Base-by-base conservation (phyloP, 2,329 filamentous ascomycete species). In the Fusarium concolor region DNA sequence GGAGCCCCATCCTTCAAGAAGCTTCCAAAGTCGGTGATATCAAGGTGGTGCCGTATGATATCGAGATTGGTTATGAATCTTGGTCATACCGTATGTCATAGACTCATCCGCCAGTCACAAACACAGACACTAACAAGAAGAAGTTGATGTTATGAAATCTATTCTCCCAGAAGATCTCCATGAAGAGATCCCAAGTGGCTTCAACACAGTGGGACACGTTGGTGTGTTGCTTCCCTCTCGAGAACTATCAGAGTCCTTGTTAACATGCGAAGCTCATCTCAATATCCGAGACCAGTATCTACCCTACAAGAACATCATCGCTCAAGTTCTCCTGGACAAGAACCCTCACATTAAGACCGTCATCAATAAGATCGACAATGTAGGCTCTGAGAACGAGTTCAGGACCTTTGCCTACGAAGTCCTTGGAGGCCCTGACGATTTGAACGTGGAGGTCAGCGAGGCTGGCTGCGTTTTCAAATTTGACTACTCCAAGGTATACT, bases 401-500 rank as follows among this genome's bases (percentile, higher is more conserved):
- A 89, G 96, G 52, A 98, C 96, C 0, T 98, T 99, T 79, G 86
- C 86, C 31, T 98, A 97, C 81, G 96, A 99, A 81, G 87, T 98
- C 15, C 87, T 99, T 1, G 90, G 89, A 3, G 96, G 96, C 0
- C 86, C 89, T 1, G 88, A 93, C 72, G 90, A 98, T 74, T 83
- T 97, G 78, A 89, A 94, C 53, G 96, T 99, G 55, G 88, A 92
- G 66, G 86, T 96, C 52, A 88, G 87, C 68, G 94, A 97, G 80
- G 91, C 92, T 73, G 87, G 89, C 63, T 98, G 96, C 81, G 83
- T 85, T n/a, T 99, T 97, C 82, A 85, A 85, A 56, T 98, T 99
- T 79, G 92, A 99, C 82, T 99, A 97, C 79, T 88, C 92, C 65
- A 96, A 96, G 72, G 96, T 99, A 6, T 99, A 99, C 84, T 99